Base-by-base conservation (phyloP, 2,329 filamentous ascomycete genomes). In the Microsporum audouinii region DNA sequence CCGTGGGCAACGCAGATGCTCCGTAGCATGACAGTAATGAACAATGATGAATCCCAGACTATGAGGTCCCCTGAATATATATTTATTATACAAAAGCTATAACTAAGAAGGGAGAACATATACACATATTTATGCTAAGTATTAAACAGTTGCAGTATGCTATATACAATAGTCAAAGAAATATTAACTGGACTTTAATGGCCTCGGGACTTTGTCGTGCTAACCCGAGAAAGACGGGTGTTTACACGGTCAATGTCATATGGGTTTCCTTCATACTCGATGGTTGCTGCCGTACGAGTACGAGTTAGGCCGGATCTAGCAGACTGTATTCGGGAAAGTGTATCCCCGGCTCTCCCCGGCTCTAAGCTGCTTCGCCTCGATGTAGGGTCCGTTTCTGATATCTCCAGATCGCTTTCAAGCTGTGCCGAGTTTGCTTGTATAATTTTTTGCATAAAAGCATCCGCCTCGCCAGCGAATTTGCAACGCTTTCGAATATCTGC, bases 401-500 rank as follows among this genome's bases (percentile, higher is more conserved):
- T 45, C 53, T 59, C 60, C 39, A 38, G 36, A 23, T 58, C 43
- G 14, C 8, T 31, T 51, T 59, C 49, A n/a, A 47, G 36, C 23
- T 36, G 58, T 17, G 58, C 29, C 39, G 23, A 33, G 55, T 29
- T 59, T 14, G 47, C 38, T 57, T 60, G 53, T 7, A 61, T 76
- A 59, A 82, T 69, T 53, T 74, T 74, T 58, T 72, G 71, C 73
- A 87, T 78, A 63, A 87, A 82, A 8, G 77, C 78, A 34, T 85
- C 84, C 5, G 87, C 83, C 72, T 89, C 81, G 7, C 83, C 80
- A 4, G 87, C 84, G 68, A 82, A 91, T 75, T 86, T 85, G 79
- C 87, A 89, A 68, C 79, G 82, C 70, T 79, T 76, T 27, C 88
- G 80, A 66, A 91, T 87, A 33, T 64, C 27, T 5, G 72, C 75